Base-by-base conservation (phyloP, 169 alveolate species). In the Babesia caballi region DNA sequence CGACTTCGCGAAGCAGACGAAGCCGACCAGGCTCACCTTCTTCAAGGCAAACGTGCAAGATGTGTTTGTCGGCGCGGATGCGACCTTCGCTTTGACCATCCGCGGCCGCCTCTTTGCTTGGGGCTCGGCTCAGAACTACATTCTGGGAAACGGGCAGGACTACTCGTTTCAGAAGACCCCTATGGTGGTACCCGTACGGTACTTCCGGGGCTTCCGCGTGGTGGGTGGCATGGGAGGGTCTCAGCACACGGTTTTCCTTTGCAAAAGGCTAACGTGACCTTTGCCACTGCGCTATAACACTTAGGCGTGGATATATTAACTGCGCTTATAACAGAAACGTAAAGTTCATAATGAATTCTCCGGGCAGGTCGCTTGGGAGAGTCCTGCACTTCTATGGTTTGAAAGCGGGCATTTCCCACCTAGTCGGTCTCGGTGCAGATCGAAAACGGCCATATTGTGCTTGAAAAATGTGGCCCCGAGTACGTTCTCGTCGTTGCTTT, bases 401-500 rank as follows among this genome's bases (percentile, higher is more conserved):
- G 1, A 2, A 14, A 14, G 2, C 6, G 19, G 19, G 35, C n/a
- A 38, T 38, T 17, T 12, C 44, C n/a, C 36, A 28, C 91, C 93
- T 19, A 88, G 65, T 33, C 53, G 19, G 71, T 72, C 53, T 14
- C 54, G 46, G 44, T 83, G 32, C 1, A 84, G 53, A 63, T 84
- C 88, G 71, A 88, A 88, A 33, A 74, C 69, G 14, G 84, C 68
- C 41, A 53, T 76, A 49, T 85, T 88, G 50, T 77, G 60, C 50
- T 84, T 88, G 85, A 88, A 85, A 61, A 88, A 88, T 1, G 88
- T 88, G 47, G 90, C 85, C 6, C 93, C 93, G 14, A 88, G 44
- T 17, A 88, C 82, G 60, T 87, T 75, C 33, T 80, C 88, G 28
- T 80, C 63, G 23, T 49, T 70, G 56, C 83, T 68, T 30, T 61